phyloP scores from a whole-genome alignment of 345 rosid genomes.

The Pistacia atlantica region DNA sequence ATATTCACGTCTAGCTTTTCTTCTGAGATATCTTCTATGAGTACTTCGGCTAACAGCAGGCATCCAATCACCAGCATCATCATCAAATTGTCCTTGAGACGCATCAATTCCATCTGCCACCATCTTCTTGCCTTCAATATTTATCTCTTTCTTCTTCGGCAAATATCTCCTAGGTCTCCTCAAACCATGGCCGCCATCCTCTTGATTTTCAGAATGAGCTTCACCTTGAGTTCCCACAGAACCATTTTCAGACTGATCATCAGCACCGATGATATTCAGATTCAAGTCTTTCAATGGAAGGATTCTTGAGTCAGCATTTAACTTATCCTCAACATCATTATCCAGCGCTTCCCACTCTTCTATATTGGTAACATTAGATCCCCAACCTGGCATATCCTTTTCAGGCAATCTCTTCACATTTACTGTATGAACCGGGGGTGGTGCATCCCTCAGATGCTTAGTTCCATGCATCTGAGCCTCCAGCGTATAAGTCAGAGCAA shows the following conservation, averaged over 20 bases:
- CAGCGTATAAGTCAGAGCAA: slow-evolving; percentile 79
- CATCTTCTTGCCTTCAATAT: slow-evolving; percentile 81
- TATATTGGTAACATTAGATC: slow-evolving; percentile 83
- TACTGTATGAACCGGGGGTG: slow-evolving; percentile 79
- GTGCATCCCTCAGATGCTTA: slow-evolving; percentile 64
- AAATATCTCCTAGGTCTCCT: slow-evolving; percentile 52
- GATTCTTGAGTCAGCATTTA: slow-evolving; percentile 56
- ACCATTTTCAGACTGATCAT: slow-evolving; percentile 46
- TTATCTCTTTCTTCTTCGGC: slow-evolving; percentile 59
- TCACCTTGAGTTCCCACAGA: slow-evolving; percentile 41
- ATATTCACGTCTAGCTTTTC: slow-evolving; percentile 70
- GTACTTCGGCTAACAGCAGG: slow-evolving; percentile 96
- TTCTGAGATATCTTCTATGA: slow-evolving; percentile 74
- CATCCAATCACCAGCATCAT: slow-evolving; percentile 71
- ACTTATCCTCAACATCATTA: slow-evolving; percentile 46
- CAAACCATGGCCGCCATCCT: slow-evolving; percentile 41
- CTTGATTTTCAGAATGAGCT: slow-evolving; percentile 45
- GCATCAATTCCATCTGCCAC: slow-evolving; percentile 90
- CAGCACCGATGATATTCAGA: slow-evolving; percentile 46
- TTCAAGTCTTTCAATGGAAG: slow-evolving; percentile 81
- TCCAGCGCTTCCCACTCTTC: slow-evolving; percentile 96
- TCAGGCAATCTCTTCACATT: slow-evolving; percentile 81
- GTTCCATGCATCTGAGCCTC: slow-evolving; percentile 89
- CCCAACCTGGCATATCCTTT: slow-evolving; percentile 95
- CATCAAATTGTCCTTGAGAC: slow-evolving; percentile 69